Conservation (phyloP, 306 rosid species). For the Chamaecrista fasciculata region DNA sequence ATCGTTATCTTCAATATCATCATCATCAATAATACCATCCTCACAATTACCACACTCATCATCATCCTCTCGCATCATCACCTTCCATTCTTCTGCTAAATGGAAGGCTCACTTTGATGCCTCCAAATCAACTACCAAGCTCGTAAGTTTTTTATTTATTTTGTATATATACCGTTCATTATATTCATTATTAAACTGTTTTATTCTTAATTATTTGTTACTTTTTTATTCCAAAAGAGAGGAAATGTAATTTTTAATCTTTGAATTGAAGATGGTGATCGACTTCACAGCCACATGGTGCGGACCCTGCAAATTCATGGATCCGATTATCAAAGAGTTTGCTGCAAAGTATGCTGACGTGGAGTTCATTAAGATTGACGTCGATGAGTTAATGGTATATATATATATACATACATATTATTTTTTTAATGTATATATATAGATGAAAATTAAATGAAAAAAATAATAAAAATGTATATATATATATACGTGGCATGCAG, state of each 20-base stretch:
- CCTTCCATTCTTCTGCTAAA: constrained; percentile 44
- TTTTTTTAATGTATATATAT: too few relatives aligned
- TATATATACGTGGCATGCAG: too few relatives aligned
- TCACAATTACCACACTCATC: background rate
- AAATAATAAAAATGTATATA: too few relatives aligned
- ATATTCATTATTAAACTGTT: too few relatives aligned
- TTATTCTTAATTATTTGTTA: too few relatives aligned
- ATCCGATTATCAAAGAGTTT: constrained; percentile 52
- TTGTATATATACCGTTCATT: too few relatives aligned
- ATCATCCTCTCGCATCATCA: constrained; percentile 33
- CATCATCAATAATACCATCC: too few relatives aligned
- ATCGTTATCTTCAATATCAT: too few relatives aligned
- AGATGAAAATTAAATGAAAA: too few relatives aligned
- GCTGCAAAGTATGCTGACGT: constrained; percentile 51
- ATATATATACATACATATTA: background rate
- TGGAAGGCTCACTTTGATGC: constrained; percentile 64
- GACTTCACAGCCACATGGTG: constrained; percentile 91
- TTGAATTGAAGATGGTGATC: constrained; percentile 56
- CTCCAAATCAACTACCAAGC: constrained; percentile 46
- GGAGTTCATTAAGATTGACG: constrained; percentile 70
- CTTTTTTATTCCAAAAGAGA: too few relatives aligned
- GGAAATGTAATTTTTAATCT: too few relatives aligned
- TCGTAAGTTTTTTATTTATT: constrained; percentile 54
- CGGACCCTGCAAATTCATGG: constrained; percentile 74
- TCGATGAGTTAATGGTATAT: constrained; percentile 56